Conservation (phyloP, 2,329 filamentous ascomycete species). For the Phialophora macrospora region DNA sequence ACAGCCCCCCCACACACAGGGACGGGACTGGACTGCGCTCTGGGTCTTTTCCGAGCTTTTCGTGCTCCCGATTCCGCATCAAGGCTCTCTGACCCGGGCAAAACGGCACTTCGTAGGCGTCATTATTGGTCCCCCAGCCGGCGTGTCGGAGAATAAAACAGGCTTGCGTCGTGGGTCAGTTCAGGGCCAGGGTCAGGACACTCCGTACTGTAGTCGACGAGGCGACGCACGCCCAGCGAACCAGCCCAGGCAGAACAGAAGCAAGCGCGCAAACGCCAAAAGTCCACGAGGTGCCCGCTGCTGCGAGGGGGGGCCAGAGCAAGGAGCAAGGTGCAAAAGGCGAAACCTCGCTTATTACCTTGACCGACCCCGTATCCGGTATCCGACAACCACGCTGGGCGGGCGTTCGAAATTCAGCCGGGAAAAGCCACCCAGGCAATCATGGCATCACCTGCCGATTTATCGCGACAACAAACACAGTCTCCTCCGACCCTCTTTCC, state of each 20-base stretch:
- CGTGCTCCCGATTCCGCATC: neutral
- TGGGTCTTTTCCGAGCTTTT: neutral
- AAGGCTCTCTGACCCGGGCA: neutral
- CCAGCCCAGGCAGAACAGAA: neutral
- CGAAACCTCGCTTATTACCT: neutral
- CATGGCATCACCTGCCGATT: constrained; percentile 5
- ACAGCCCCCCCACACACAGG: too few relatives aligned
- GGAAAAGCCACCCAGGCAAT: neutral
- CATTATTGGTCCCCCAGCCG: constrained; percentile 10
- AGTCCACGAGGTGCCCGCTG: too few relatives aligned
- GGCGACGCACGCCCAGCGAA: neutral
- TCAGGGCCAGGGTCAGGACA: too few relatives aligned
- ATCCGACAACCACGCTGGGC: neutral
- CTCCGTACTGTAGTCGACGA: neutral
- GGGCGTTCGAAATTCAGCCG: neutral
- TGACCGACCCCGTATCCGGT: neutral
- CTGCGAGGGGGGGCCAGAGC: neutral
- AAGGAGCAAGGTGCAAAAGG: neutral
- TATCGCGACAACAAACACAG: constrained; percentile 13
- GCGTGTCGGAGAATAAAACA: constrained; percentile 34
- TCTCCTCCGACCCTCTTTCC: constrained; percentile 10
- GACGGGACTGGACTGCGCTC: neutral
- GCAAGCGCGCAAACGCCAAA: too few relatives aligned
- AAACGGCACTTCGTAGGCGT: constrained; percentile 5
- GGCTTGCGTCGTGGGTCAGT: constrained; percentile 13